Conservation (phyloP, 352 stramenopile genomes). For the Phytophthora citrophthora region DNA sequence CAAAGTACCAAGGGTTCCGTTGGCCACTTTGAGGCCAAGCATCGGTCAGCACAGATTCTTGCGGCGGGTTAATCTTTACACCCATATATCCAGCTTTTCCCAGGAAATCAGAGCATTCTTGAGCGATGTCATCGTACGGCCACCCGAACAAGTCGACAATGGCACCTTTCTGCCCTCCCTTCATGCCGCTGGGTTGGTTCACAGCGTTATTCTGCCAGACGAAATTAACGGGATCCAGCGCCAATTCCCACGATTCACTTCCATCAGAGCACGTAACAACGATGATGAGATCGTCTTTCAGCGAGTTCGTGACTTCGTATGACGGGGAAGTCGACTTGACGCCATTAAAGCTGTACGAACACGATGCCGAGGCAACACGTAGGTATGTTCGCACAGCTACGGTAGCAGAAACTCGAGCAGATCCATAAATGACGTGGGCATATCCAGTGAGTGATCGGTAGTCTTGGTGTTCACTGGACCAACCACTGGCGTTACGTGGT, state of each 20-base stretch:
- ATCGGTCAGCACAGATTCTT: constrained; percentile 63
- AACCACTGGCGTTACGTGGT: constrained; percentile 42
- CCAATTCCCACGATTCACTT: constrained; percentile 31
- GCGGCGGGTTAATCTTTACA: constrained; percentile 72
- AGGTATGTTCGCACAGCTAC: constrained; percentile 48
- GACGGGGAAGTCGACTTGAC: constrained; percentile 22
- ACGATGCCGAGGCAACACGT: constrained; percentile 28
- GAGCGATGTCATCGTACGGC: constrained; percentile 67
- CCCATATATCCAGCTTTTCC: constrained; percentile 73
- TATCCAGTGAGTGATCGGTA: constrained; percentile 53
- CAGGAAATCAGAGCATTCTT: constrained; percentile 66
- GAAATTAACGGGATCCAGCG: constrained; percentile 71
- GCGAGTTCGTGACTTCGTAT: constrained; percentile 26
- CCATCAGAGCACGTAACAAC: constrained; percentile 31
- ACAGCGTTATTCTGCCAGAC: constrained; percentile 59
- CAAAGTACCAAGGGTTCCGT: constrained; percentile 75
- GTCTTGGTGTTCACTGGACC: constrained; percentile 47
- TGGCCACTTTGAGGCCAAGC: constrained; percentile 41
- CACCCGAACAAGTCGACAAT: constrained; percentile 78
- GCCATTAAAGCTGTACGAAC: constrained; percentile 51
- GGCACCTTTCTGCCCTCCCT: constrained; percentile 59
- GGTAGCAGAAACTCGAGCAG: constrained; percentile 37
- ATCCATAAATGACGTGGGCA: constrained; percentile 49
- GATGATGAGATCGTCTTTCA: constrained; percentile 44
- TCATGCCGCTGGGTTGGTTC: constrained; percentile 35